Conservation (phyloP, 805 yeast species). For the Candida oleophila region DNA sequence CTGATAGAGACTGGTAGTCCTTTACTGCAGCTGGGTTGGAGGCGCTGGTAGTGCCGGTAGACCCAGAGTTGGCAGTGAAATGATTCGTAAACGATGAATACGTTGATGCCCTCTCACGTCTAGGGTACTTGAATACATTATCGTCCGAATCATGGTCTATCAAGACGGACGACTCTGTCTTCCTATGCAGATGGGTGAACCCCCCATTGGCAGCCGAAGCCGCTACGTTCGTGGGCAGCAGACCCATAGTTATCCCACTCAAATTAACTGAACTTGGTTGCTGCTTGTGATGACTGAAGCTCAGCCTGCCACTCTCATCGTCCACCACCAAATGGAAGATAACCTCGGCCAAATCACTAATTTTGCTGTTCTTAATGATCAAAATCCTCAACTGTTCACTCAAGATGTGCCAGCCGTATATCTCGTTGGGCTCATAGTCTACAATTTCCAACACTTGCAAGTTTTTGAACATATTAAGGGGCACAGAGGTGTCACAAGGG, state of each 20-base stretch:
- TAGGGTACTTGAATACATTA: constrained; percentile 22
- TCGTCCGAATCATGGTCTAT: constrained; percentile 10
- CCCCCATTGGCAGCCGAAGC: not conserved
- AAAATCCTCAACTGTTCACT: constrained; percentile 55
- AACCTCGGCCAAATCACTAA: constrained; percentile 53
- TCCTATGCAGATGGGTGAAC: not conserved
- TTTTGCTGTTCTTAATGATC: constrained; percentile 50
- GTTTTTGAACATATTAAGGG: constrained; percentile 60
- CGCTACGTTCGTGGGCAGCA: not conserved
- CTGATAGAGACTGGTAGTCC: constrained; percentile 27
- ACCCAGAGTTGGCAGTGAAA: constrained; percentile 6
- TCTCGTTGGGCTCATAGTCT: constrained; percentile 62
- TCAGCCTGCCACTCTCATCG: constrained; percentile 42
- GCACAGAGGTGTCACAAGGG: constrained; percentile 70
- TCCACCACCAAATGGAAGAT: constrained; percentile 53
- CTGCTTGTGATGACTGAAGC: constrained; percentile 1
- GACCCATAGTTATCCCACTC: not conserved
- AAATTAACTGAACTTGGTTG: not conserved
- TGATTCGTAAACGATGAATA: constrained; percentile 20
- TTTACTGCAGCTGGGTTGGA: constrained; percentile 4
- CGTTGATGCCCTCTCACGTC: constrained; percentile 24
- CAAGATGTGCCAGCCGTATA: constrained; percentile 62
- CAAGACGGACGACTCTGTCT: not conserved
- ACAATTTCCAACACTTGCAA: constrained; percentile 59
- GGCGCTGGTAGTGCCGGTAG: not conserved